phyloP scores from a whole-genome alignment of 1,284 basidiomycete species.

The Trichosporon sp. region DNA sequence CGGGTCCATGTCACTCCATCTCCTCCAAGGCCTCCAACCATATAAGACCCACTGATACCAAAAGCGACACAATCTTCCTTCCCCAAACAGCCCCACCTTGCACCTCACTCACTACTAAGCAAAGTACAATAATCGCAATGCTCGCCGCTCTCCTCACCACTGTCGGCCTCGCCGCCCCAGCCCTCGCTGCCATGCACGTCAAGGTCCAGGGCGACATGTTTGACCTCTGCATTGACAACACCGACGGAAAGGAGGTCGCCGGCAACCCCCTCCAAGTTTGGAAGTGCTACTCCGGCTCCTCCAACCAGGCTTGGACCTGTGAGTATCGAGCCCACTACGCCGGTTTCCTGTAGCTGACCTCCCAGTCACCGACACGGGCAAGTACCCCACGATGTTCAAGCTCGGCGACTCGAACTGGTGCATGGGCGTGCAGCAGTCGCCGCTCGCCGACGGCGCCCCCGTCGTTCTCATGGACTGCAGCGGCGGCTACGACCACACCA shows the following conservation, averaged over 20 bases:
- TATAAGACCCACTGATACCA: not conserved
- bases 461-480: not conserved
- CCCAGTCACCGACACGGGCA: conserved; percentile 12
- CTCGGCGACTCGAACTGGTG: not conserved
- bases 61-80: not conserved
- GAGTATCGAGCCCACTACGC: not conserved
- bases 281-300: conserved; percentile 3
- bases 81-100: too few relatives aligned
- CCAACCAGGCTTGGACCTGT: conserved; percentile 13
- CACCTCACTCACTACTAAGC: not conserved
- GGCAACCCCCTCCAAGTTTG: conserved; percentile 16
- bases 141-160: conserved; percentile 1
- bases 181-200: not conserved
- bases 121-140: not conserved
- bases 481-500: conserved; percentile 18
- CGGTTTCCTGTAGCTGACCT: not conserved
- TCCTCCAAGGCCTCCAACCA: not conserved
- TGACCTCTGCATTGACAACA: conserved; percentile 13
- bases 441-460: conserved; percentile 11
- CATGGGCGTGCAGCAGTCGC: conserved; percentile 7
- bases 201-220: conserved; percentile 3
- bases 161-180: not conserved
- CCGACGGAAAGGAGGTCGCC: not conserved
- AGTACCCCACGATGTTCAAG: conserved; percentile 4
- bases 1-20: not conserved